Percentiles rank a stretch among this genome's conserved stretches.
Conservation (phyloP, 805 yeast genomes). For the Yueomyces sp. region DNA sequence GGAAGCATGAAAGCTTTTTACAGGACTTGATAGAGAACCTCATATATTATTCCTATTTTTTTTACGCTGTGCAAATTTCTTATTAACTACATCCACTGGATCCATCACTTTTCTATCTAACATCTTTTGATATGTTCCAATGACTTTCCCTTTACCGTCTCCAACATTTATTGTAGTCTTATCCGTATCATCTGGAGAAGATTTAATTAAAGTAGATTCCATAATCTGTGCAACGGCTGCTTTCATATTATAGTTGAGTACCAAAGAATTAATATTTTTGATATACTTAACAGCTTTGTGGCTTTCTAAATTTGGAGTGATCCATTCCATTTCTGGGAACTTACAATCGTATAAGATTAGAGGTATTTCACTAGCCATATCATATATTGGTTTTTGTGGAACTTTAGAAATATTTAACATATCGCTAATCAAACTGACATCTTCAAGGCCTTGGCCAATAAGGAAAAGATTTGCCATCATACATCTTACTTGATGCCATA, state of each 20-base stretch:
- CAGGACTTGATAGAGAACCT: no score
- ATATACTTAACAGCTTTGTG: conserved; percentile 30
- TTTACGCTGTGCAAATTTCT: conserved; percentile 39
- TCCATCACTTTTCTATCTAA: conserved; percentile 44
- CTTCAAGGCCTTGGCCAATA: conserved; percentile 69
- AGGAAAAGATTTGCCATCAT: conserved; percentile 77
- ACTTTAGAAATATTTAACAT: conserved; percentile 42
- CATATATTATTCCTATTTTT: conserved; percentile 2
- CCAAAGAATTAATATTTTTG: conserved; percentile 34
- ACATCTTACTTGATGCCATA: conserved; percentile 97
- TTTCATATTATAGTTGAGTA: conserved; percentile 46
- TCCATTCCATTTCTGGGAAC: conserved; percentile 63
- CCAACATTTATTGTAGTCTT: conserved; percentile 44
- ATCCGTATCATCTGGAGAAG: conserved; percentile 5
- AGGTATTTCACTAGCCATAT: conserved; percentile 85
- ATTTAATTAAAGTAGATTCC: conserved; percentile 22
- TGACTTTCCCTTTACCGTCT: conserved; percentile 62
- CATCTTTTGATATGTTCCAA: conserved; percentile 44
- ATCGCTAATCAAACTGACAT: conserved; percentile 39
- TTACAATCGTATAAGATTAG: conserved; percentile 76
- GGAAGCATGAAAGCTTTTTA: no score
- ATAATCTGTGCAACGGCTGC: conserved; percentile 38
- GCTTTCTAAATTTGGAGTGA: conserved; percentile 15
- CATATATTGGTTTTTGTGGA: conserved; percentile 67
- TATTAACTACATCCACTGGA: conserved; percentile 56